These are phyloP conservation scores for Dothistroma pini DNA, from an alignment of 2,329 filamentous ascomycete species.

Conservation along the genomic window DNA sequence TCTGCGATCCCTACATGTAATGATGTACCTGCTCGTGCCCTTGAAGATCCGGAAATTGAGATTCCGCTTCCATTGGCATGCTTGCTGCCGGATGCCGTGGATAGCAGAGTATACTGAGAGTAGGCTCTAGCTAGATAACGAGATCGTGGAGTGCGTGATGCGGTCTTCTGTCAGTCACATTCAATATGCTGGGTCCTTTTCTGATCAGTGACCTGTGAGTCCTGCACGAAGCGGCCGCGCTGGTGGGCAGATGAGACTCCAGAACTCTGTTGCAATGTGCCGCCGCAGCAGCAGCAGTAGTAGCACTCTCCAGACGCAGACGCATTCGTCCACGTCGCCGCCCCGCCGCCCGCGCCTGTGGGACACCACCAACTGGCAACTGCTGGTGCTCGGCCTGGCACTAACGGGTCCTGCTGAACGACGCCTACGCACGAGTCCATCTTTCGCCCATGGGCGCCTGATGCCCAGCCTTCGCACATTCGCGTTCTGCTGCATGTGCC, in stretches of 20 bases:
- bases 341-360: neutral
- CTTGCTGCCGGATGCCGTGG: neutral
- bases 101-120: neutral
- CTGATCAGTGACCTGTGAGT: neutral
- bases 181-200: neutral
- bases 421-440: neutral
- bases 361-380: too few species aligned
- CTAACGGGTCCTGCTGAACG: neutral
- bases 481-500: neutral
- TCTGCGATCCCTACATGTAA: neutral
- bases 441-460: slow-evolving; percentile 1
- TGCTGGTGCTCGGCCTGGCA: neutral
- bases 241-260: neutral
- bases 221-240: neutral
- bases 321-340: neutral
- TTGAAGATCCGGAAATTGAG: slow-evolving; percentile 4
- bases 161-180: neutral
- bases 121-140: neutral
- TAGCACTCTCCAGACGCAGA: too few species aligned
- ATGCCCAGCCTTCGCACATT: neutral
- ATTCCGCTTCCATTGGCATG: slow-evolving; percentile 2
- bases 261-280: neutral
- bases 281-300: too few species aligned
- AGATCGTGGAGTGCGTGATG: neutral
- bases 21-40: neutral